phyloP scores from a whole-genome alignment of 129 eudicot genomes.

The Tanacetum coccineum region DNA sequence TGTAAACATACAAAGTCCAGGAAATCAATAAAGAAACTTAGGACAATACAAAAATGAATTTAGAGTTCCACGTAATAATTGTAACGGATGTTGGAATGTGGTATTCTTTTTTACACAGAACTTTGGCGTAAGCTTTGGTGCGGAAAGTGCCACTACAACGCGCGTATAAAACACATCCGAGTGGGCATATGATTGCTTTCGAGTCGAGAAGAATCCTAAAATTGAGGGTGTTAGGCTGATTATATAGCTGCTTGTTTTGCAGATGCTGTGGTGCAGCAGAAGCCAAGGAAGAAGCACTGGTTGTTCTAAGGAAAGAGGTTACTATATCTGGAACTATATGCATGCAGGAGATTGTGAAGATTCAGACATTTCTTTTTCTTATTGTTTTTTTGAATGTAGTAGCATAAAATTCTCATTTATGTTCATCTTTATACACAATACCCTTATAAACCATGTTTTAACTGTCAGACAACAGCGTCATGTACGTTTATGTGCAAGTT shows the following conservation, averaged over 20 bases:
- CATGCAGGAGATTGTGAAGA: not conserved
- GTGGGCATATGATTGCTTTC: constrained; percentile 26
- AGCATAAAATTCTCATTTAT: constrained; percentile 7
- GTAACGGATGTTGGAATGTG: not conserved
- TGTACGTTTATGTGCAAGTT: constrained; percentile 21
- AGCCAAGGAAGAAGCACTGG: constrained; percentile 81
- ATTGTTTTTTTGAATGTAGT: not conserved
- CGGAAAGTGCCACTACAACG: constrained; percentile 89
- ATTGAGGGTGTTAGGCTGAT: constrained; percentile 12
- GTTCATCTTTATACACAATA: constrained; percentile 19
- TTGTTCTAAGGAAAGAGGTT: constrained; percentile 37
- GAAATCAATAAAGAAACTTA: not conserved
- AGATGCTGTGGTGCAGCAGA: constrained; percentile 53
- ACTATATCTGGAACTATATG: constrained; percentile 2
- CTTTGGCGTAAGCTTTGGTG: constrained; percentile 86
- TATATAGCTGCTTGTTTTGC: constrained; percentile 20
- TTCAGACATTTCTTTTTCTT: not conserved
- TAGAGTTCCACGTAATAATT: not conserved
- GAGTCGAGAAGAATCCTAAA: not conserved
- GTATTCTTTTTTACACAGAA: constrained; percentile 34
- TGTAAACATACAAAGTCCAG: constrained; percentile 7
- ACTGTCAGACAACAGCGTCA: constrained; percentile 9
- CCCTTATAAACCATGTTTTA: constrained; percentile 3
- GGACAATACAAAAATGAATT: not conserved
- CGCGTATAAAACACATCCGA: constrained; percentile 59